Conservation (phyloP, 768 basidiomycete species). For the Lactifluus echinatus region DNA sequence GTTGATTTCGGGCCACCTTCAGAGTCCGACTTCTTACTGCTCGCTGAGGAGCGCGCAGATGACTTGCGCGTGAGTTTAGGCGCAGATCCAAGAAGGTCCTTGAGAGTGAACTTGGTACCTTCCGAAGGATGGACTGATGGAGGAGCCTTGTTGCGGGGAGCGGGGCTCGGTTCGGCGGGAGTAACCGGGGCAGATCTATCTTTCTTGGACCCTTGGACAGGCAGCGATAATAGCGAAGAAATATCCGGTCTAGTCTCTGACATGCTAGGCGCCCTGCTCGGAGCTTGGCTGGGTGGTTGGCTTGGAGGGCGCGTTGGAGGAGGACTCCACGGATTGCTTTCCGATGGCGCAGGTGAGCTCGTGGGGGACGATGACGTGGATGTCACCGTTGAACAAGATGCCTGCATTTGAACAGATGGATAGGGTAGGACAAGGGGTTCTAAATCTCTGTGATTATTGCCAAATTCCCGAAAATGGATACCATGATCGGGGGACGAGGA, state of each 20-base stretch:
- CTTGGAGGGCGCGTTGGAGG: conserved; percentile 57
- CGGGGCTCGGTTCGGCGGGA: conserved; percentile 8
- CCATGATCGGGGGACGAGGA: conserved; percentile 45
- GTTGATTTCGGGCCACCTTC: conserved; percentile 40
- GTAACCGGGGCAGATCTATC: conserved; percentile 2
- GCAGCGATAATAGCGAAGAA: conserved; percentile 3
- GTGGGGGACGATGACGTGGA: conserved; percentile 32
- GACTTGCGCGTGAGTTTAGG: conserved; percentile 69
- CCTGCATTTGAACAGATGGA: conserved; percentile 20
- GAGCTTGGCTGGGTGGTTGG: conserved; percentile 40
- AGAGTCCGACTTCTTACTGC: conserved; percentile 61
- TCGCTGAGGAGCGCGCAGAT: conserved; percentile 60
- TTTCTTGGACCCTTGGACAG: conserved; percentile 12
- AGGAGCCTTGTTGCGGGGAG: conserved; percentile 23
- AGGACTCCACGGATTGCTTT: conserved; percentile 51
- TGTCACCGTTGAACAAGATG: conserved; percentile 31
- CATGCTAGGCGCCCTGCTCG: conserved; percentile 34
- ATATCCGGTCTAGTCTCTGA: conserved; percentile 20
- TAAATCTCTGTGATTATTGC: conserved; percentile 38
- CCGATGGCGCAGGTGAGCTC: conserved; percentile 45
- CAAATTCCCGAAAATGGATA: conserved; percentile 42
- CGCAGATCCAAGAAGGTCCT: conserved; percentile 63
- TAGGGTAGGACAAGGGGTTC: conserved; percentile 28
- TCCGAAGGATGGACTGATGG: conserved; percentile 48
- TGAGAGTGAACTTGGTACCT: conserved; percentile 74